Evolutionary conservation across 108 stramenopile genomes (phyloP), one percentile per base, ranked within the genome.

Genomic region (Conticribra guillardii): DNA sequence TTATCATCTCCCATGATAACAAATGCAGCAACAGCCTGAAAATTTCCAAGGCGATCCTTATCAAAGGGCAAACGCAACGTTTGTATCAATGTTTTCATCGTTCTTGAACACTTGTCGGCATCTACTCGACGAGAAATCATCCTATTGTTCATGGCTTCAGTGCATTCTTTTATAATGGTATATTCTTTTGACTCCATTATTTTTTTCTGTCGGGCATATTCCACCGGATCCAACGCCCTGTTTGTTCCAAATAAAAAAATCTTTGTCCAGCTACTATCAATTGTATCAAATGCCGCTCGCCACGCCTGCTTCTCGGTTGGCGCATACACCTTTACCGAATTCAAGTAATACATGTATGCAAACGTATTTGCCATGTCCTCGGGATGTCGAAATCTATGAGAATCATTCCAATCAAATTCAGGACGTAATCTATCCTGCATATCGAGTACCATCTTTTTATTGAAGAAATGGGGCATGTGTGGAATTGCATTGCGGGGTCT

Each of bases 281-380:
- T 16, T 11, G 50, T 51, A 21, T 51, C 50, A 51, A 51, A 51
- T 18, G 50, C 50, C 18, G 50, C 50, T 18, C 50, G 50, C 50
- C 50, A 51, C 18, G 50, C 50, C 19, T 51, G 50, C 16, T 16
- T 17, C 16, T 51, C 19, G 16, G 50, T 51, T 18, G 50, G 50
- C 5, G 50, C 50, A 51, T 18, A 51, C 18, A 21, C 50, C 50
- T 51, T 51, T 4, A 19, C 19, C 19, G 50, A 4, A 51, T 21
- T 51, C 19, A 51, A 21, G 50, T 51, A 51, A 21, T 51, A 19
- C 5, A 19, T 51, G 50, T 51, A 19, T 51, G 50, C 50, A 17
- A 21, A 17, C 16, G 16, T 16, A 51, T 11, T 51, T 21, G 16
- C 18, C 9, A 51, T 4, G 19, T 51, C 50, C 19, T 51, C 50